Percentiles rank a stretch among this genome's conserved stretches.
Evolutionary conservation across 352 stramenopile genomes (phyloP).

Genomic region (Phytophthora sp.): DNA sequence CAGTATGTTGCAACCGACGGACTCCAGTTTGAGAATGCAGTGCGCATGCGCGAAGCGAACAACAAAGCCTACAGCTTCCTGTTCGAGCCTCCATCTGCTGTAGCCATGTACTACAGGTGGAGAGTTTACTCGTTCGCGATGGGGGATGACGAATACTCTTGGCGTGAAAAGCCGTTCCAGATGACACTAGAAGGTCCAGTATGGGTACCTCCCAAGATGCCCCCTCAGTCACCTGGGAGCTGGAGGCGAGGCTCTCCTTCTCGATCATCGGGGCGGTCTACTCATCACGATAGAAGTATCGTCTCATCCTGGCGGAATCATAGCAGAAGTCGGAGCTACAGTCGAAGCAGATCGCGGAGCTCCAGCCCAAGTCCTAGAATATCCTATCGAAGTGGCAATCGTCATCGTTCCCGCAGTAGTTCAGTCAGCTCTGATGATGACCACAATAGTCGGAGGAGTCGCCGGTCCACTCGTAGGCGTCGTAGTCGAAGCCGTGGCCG

Average conservation of each 20-base stretch:
- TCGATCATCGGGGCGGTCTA: slow-evolving; percentile 21
- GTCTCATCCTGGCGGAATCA: slow-evolving; percentile 15
- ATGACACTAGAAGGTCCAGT: slow-evolving; percentile 62
- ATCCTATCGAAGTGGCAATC: slow-evolving; percentile 37
- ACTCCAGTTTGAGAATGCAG: slow-evolving; percentile 67
- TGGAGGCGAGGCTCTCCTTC: slow-evolving; percentile 33
- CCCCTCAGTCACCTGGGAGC: slow-evolving; percentile 5
- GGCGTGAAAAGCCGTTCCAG: slow-evolving; percentile 62
- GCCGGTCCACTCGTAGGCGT: slow-evolving; percentile 5
- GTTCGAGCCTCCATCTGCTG: slow-evolving; percentile 43
- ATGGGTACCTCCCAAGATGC: slow-evolving; percentile 66
- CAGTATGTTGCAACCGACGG: slow-evolving; percentile 68
- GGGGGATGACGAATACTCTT: slow-evolving; percentile 58
- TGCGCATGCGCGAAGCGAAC: slow-evolving; percentile 53
- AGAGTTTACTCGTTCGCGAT: slow-evolving; percentile 74
- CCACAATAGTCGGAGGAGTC: slow-evolving; percentile 16
- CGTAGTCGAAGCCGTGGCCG: slow-evolving; percentile 32
- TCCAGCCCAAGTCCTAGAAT: slow-evolving; percentile 32
- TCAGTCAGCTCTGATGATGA: slow-evolving; percentile 28
- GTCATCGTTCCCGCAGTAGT: slow-evolving; percentile 34
- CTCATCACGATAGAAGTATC: slow-evolving; percentile 12
- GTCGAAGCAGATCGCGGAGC: slow-evolving; percentile 49
- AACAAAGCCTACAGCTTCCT: slow-evolving; percentile 66
- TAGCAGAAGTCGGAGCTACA: slow-evolving; percentile 31
- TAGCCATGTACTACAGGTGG: slow-evolving; percentile 77